Conservation (phyloP, 768 basidiomycete genomes). For the Termitomyces heimii region DNA sequence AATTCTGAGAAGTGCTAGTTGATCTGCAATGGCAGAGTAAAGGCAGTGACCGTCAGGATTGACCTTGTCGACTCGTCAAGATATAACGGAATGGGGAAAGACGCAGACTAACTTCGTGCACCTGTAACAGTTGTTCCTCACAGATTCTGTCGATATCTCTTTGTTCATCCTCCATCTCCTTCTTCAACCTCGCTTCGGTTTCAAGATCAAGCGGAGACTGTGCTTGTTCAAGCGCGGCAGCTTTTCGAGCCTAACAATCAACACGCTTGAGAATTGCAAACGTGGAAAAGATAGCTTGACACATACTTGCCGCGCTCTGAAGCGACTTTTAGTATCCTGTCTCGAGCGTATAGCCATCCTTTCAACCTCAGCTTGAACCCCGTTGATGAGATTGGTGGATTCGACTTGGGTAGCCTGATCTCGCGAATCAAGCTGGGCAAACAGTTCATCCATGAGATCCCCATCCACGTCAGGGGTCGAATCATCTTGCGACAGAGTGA, state of each 20-base stretch:
- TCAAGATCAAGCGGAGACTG: constrained; percentile 48
- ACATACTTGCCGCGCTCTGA: constrained; percentile 65
- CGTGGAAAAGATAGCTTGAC: not conserved
- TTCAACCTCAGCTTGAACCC: constrained; percentile 36
- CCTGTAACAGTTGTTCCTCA: constrained; percentile 56
- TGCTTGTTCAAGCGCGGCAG: constrained; percentile 53
- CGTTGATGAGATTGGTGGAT: constrained; percentile 41
- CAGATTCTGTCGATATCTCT: constrained; percentile 57
- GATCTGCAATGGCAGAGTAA: constrained; percentile 91
- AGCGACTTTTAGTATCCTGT: constrained; percentile 56
- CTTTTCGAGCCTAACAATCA: constrained; percentile 58
- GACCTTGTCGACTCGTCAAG: constrained; percentile 43
- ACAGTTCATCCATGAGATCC: constrained; percentile 66
- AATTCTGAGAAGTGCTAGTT: constrained; percentile 70
- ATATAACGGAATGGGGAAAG: not conserved
- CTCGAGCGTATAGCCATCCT: constrained; percentile 30
- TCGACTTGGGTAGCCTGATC: constrained; percentile 45
- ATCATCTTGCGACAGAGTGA: constrained; percentile 23
- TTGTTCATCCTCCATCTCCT: constrained; percentile 66
- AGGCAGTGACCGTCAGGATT: constrained; percentile 96
- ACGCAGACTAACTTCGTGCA: constrained; percentile 49
- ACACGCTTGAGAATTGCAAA: not conserved
- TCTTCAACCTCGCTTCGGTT: constrained; percentile 52
- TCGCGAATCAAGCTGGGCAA: constrained; percentile 69
- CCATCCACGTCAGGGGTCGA: constrained; percentile 40